Base-by-base conservation (phyloP, 1,284 basidiomycete species). In the Ustilago esculenta region DNA sequence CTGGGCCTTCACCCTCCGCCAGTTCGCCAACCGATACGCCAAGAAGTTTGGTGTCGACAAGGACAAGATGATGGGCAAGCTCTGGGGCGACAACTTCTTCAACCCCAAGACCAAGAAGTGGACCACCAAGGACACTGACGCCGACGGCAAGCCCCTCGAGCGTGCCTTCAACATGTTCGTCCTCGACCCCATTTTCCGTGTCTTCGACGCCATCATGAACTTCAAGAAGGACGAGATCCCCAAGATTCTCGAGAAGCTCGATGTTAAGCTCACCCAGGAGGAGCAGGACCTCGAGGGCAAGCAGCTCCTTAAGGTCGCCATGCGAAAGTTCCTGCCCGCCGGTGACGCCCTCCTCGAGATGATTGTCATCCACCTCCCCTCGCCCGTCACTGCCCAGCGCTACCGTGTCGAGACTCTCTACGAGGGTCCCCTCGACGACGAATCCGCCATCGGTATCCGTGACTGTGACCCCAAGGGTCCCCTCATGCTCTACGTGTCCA, bases 11-110 rank as follows among this genome's bases (percentile, higher is more conserved):
- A 95, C 94, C 72, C 92, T 99, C 82, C 92, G 94, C 82, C 92
- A 98, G 84, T 99, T 99, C 84, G 93, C 96, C 71, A 83, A 83
- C 78, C 91, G 95, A 67, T 99, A 98, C 85, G 88, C 92, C 73
- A 98, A 98, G 88, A 98, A 94, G 86, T 98, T 98, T 83, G 94
- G 94, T 89, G 94, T 98, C 44, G 92, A 95, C 86, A 95, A 94
- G 86, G 90, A 91, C 72, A 98, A 98, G 88, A 93, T 98, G 89
- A 96, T 98, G 91, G 81, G 83, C 79, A 96, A 92, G 86, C 90
- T 98, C 56, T 98, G 96, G 96, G 96, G 96, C 63, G 96, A 99
- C 87, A 98, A 98, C 88, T 98, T 86, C 87, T 98, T 98, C 88
- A 98, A 98, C 88, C 92, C 94, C 72, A 88, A 90, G 75, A 98